Conservation (phyloP, 2,329 filamentous ascomycete species). For the Trichothecium sympodiale region DNA sequence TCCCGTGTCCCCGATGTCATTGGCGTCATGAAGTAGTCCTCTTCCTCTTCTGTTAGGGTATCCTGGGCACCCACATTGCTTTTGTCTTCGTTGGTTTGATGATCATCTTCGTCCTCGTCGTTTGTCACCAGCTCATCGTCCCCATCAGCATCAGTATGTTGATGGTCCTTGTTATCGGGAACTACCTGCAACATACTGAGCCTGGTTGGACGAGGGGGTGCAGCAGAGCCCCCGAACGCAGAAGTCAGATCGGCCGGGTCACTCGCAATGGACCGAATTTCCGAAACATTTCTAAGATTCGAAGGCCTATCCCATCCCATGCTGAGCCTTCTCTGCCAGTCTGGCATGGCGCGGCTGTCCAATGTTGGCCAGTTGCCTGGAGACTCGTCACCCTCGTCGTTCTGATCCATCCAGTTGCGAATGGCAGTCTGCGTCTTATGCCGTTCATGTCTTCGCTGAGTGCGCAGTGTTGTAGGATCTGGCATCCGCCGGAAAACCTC, state of each 20-base stretch:
- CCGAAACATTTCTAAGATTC: conserved; percentile 39
- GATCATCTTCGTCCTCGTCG: conserved; percentile 57
- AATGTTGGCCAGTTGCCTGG: conserved; percentile 38
- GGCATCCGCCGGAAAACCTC: conserved; percentile 77
- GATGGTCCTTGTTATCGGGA: conserved; percentile 39
- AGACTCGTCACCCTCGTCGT: conserved; percentile 35
- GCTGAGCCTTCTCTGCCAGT: conserved; percentile 42
- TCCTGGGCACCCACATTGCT: conserved; percentile 15
- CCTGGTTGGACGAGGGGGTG: too few relatives aligned
- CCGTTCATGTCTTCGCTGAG: conserved; percentile 50
- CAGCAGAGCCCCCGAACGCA: conserved; percentile 28
- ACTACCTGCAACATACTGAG: conserved; percentile 4
- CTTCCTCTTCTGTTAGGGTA: conserved; percentile 21
- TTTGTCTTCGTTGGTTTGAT: conserved; percentile 29
- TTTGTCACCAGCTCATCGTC: conserved; percentile 85
- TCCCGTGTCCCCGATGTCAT: conserved; percentile 25
- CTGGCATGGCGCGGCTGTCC: conserved; percentile 30
- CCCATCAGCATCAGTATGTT: conserved; percentile 63
- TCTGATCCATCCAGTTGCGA: conserved; percentile 78
- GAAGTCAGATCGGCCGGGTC: conserved; percentile 54
- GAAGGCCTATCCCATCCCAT: conserved; percentile 36
- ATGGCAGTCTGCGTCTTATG: conserved; percentile 73
- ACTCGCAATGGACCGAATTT: conserved; percentile 48
- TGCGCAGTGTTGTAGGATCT: conserved; percentile 49
- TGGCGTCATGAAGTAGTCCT: conserved; percentile 46